phyloP scores from a whole-genome alignment of 2,329 filamentous ascomycete genomes.

The Penicillium sp. region DNA sequence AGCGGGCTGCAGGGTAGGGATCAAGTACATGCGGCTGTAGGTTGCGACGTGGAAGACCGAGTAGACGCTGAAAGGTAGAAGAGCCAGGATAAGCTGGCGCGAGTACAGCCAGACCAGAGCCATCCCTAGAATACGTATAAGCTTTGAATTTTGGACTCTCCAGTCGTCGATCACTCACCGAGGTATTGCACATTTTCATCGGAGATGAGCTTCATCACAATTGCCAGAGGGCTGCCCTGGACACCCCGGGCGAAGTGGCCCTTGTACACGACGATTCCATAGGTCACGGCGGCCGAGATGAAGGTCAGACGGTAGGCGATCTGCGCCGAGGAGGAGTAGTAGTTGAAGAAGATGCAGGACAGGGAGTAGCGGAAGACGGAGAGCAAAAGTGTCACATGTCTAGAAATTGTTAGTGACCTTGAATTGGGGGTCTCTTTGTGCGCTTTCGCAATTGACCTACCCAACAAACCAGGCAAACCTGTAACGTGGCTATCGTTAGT shows the following conservation, averaged over 20 bases:
- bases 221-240: constrained; percentile 61
- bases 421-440: neutral
- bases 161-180: constrained; percentile 55
- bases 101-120: constrained; percentile 92
- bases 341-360: constrained; percentile 88
- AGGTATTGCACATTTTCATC: constrained; percentile 99
- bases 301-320: constrained; percentile 91
- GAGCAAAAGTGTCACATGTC: constrained; percentile 82
- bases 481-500: constrained; percentile 26
- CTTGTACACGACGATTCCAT: constrained; percentile 99
- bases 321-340: constrained; percentile 69
- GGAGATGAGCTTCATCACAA: constrained; percentile 64
- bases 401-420: constrained; percentile 42
- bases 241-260: constrained; percentile 81
- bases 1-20: constrained; percentile 77
- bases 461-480: constrained; percentile 72
- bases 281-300: constrained; percentile 82
- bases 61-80: constrained; percentile 94
- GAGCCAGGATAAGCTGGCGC: constrained; percentile 82
- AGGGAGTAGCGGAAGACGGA: constrained; percentile 78
- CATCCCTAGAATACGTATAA: constrained; percentile 61
- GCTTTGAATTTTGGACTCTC: neutral
- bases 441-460: constrained; percentile 51
- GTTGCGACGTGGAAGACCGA: constrained; percentile 98
- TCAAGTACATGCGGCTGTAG: constrained; percentile 88